Evolutionary conservation across 1,284 basidiomycete species (phyloP).

Genomic region (Apiotrichum veenhuisii): DNA sequence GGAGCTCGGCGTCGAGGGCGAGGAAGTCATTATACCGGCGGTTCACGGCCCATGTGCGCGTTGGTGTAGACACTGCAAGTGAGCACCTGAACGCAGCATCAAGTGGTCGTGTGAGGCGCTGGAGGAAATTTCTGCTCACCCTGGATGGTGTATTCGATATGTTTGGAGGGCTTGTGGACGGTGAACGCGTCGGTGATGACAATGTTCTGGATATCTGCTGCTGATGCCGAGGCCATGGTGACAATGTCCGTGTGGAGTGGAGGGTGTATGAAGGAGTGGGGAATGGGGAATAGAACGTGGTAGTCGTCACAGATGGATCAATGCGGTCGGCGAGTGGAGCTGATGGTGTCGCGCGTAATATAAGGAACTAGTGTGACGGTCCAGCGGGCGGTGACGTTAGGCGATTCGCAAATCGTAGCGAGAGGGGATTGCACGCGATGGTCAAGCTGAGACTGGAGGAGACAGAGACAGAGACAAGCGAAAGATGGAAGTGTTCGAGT

Average conservation of each 20-base stretch:
- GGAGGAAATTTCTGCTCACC: constrained; percentile 27
- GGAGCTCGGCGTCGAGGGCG: constrained; percentile 75
- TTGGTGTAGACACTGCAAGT: constrained; percentile 45
- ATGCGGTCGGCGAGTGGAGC: no score
- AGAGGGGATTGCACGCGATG: no score
- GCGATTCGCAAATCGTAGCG: no score
- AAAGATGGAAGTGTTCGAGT: no score
- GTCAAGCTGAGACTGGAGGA: no score
- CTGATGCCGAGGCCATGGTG: constrained; percentile 38
- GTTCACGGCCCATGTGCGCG: constrained; percentile 84
- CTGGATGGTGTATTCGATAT: constrained; percentile 49
- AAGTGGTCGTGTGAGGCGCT: neutral
- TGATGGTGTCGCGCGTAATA: no score
- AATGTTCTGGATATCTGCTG: constrained; percentile 42
- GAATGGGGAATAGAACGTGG: neutral
- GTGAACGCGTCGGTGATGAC: constrained; percentile 46
- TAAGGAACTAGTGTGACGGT: no score
- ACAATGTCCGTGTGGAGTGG: neutral
- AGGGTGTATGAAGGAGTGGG: neutral
- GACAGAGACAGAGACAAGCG: no score
- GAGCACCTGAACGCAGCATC: neutral
- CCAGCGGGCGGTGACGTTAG: no score
- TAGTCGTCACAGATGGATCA: no score
- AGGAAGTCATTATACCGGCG: constrained; percentile 90
- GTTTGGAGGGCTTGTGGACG: constrained; percentile 40